phyloP scores from a whole-genome alignment of 2,329 filamentous ascomycete species.

The Ophiostoma perfectum region DNA sequence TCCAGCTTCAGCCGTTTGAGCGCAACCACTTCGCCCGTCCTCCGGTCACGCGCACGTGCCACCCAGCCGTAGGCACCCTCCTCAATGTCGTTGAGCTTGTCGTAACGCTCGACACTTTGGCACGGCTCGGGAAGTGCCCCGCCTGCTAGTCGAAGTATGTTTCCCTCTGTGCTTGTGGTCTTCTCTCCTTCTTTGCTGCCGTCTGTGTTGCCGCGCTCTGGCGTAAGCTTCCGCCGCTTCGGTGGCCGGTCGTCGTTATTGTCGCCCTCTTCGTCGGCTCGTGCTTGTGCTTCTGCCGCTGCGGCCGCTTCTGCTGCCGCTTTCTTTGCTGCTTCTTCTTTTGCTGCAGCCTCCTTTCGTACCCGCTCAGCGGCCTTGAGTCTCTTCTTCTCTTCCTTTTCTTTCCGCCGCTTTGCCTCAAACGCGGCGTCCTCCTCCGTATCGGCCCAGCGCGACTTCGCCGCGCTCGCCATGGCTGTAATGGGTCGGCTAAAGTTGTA shows the following conservation, averaged over 20 bases:
- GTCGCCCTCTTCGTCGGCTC: constrained; percentile 30
- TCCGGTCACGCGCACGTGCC: constrained; percentile 69
- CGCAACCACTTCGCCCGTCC: constrained; percentile 76
- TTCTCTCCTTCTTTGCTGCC: constrained; percentile 21
- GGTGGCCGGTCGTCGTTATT: constrained; percentile 42
- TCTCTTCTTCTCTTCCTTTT: constrained; percentile 86
- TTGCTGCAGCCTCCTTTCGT: constrained; percentile 35
- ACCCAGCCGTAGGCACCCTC: constrained; percentile 97
- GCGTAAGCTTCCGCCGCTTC: constrained; percentile 58
- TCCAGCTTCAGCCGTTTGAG: constrained; percentile 93
- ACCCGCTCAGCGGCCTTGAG: constrained; percentile 57
- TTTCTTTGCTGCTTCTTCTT: constrained; percentile 28
- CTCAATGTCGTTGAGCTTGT: constrained; percentile 93
- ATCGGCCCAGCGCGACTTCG: constrained; percentile 80
- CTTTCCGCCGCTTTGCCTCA: constrained; percentile 65
- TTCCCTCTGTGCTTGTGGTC: constrained; percentile 33
- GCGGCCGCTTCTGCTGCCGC: not conserved
- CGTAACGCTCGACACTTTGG: constrained; percentile 78
- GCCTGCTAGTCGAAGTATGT: constrained; percentile 65
- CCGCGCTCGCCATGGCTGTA: constrained; percentile 51
- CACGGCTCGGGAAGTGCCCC: constrained; percentile 60
- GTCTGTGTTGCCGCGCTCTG: constrained; percentile 35
- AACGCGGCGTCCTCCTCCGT: constrained; percentile 73
- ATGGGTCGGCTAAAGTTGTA: not conserved
- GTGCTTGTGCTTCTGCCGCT: constrained; percentile 21